A percentile compares a stretch with the other conserved stretches of the same genome.
These are phyloP conservation scores for Metschnikowia kunwiensis DNA, from an alignment of 805 yeast genomes.

Conservation along the genomic window DNA sequence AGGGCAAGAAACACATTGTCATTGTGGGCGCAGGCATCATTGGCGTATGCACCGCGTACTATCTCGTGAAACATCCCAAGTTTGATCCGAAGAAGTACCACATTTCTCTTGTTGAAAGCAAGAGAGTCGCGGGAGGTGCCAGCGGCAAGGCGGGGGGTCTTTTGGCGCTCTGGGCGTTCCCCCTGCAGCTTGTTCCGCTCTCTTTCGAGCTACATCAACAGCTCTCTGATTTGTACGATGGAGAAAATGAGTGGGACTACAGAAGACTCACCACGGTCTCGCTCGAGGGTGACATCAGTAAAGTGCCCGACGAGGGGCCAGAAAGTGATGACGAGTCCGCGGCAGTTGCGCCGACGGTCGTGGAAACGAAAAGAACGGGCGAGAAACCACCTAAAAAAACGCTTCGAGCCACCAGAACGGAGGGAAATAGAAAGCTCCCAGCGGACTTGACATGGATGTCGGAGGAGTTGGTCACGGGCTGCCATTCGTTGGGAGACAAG, in stretches of 20 bases:
- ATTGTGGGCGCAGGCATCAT: conserved; percentile 95
- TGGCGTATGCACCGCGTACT: conserved; percentile 94
- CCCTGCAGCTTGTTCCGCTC: conserved; percentile 87
- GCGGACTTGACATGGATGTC: conserved; percentile 74
- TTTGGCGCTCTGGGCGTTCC: conserved; percentile 94
- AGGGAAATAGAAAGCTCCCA: conserved; percentile 41
- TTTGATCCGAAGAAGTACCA: conserved; percentile 72
- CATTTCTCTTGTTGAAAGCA: conserved; percentile 82
- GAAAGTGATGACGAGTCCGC: conserved; percentile 16
- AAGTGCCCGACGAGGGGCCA: conserved; percentile 21
- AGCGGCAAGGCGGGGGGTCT: conserved; percentile 97
- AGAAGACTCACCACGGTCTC: conserved; percentile 83
- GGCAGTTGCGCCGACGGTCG: not conserved
- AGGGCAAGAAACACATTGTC: conserved; percentile 70
- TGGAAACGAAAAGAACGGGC: conserved; percentile 1
- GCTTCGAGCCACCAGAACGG: conserved; percentile 2
- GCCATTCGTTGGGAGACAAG: conserved; percentile 78
- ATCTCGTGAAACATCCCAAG: conserved; percentile 75
- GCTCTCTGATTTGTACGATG: conserved; percentile 71
- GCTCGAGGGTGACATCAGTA: conserved; percentile 73
- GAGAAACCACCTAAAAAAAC: conserved; percentile 36
- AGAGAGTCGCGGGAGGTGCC: conserved; percentile 95
- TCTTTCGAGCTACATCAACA: conserved; percentile 84
- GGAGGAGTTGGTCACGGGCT: conserved; percentile 57
- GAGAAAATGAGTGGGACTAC: conserved; percentile 91